phyloP scores from a whole-genome alignment of 1,284 basidiomycete species.

The Polyporus tsugae region DNA sequence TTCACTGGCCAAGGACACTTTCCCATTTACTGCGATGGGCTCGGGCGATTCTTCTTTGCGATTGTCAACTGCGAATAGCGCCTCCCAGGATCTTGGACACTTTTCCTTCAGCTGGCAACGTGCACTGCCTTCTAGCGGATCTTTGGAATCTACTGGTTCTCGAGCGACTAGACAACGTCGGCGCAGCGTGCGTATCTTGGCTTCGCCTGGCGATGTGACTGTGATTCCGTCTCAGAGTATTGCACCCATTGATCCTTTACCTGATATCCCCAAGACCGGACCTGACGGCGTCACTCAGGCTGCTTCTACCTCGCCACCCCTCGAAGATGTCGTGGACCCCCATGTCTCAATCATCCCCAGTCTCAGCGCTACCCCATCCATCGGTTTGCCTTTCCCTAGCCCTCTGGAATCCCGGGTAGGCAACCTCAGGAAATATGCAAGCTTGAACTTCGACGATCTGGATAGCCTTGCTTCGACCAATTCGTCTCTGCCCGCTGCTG shows the following conservation, averaged over 20 bases:
- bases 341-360: conserved; percentile 22
- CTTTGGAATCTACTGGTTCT: background rate
- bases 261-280: conserved; percentile 4
- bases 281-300: background rate
- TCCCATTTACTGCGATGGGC: background rate
- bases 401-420: conserved; percentile 26
- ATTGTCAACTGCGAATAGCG: background rate
- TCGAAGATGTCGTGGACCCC: background rate
- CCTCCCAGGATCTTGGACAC: background rate
- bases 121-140: background rate
- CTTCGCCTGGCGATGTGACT: conserved; percentile 13
- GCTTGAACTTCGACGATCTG: conserved; percentile 44
- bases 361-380: conserved; percentile 22
- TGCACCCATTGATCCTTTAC: conserved; percentile 5
- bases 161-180: conserved; percentile 6
- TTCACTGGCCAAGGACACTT: background rate
- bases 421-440: conserved; percentile 42
- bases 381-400: conserved; percentile 15
- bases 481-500: conserved; percentile 15
- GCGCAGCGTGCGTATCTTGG: conserved; percentile 9
- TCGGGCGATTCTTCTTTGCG: background rate
- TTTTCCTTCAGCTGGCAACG: conserved; percentile 28
- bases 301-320: background rate
- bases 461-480: conserved; percentile 40
- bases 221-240: conserved; percentile 8